A percentile compares a stretch with the other conserved stretches of the same genome.
Evolutionary conservation across 441 rosid genomes (phyloP).

Genomic region (Hura crepitans): DNA sequence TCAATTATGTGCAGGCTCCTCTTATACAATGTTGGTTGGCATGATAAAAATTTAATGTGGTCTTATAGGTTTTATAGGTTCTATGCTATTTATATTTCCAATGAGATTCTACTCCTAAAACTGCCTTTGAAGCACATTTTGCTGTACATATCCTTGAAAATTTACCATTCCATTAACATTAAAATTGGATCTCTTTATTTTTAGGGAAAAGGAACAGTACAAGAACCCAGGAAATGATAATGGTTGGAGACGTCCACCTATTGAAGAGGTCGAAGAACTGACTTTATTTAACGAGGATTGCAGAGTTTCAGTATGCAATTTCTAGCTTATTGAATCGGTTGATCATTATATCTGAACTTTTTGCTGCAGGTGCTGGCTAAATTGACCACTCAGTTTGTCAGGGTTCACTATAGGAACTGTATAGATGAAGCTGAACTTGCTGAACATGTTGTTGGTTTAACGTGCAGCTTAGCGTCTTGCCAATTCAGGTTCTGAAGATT

Average conservation of each 20-base stretch:
- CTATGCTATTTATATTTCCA: not conserved
- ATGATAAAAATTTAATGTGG: not conserved
- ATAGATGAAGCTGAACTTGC: slow-evolving; percentile 92
- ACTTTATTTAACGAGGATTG: slow-evolving; percentile 17
- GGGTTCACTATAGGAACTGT: slow-evolving; percentile 82
- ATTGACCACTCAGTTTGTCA: slow-evolving; percentile 59
- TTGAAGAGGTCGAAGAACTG: slow-evolving; percentile 67
- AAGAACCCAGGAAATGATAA: slow-evolving; percentile 49
- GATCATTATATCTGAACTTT: slow-evolving; percentile 17
- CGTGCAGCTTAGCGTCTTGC: slow-evolving; percentile 83
- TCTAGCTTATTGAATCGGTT: not conserved
- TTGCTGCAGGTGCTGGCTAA: slow-evolving; percentile 61
- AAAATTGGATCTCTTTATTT: slow-evolving; percentile 24
- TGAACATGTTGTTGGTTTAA: slow-evolving; percentile 82
- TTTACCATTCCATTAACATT: slow-evolving; percentile 15
- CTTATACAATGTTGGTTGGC: not conserved
- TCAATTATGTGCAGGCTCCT: not conserved
- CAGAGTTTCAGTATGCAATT: slow-evolving; percentile 6
- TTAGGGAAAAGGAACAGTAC: slow-evolving; percentile 82
- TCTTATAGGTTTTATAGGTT: slow-evolving; percentile 1
- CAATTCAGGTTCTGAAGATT: slow-evolving; percentile 54
- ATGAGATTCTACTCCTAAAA: not conserved
- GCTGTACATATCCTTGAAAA: slow-evolving; percentile 1
- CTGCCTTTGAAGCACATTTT: not conserved
- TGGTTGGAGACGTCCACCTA: slow-evolving; percentile 72